These are phyloP conservation scores for Globisporangium parvum DNA, from an alignment of 352 stramenopile species.

Conservation along the genomic window DNA sequence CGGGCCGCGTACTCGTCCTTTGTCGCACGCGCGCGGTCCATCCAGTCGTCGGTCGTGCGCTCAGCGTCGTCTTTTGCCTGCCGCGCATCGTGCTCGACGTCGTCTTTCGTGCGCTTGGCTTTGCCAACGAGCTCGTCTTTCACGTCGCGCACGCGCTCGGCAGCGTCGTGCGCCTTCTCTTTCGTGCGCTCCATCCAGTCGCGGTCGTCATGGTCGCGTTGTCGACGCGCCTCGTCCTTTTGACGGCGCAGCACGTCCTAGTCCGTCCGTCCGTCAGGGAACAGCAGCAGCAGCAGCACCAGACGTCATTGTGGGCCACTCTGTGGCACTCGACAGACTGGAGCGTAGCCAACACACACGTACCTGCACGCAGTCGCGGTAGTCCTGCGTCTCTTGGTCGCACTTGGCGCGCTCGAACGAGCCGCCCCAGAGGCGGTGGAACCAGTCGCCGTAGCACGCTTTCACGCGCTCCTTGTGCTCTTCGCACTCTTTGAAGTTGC, in stretches of 20 bases:
- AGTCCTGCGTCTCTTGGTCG: conserved; percentile 68
- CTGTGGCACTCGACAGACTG: too few species aligned
- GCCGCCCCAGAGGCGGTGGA: conserved; percentile 66
- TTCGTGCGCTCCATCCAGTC: conserved; percentile 57
- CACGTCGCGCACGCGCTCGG: conserved; percentile 25
- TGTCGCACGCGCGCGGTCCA: conserved; percentile 17
- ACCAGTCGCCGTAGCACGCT: conserved; percentile 79
- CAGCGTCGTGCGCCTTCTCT: conserved; percentile 21
- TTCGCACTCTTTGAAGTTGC: conserved; percentile 53
- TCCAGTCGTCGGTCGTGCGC: conserved; percentile 21
- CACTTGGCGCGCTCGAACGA: conserved; percentile 54
- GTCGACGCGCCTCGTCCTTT: conserved; percentile 12
- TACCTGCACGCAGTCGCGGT: conserved; percentile 66
- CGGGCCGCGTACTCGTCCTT: neutral
- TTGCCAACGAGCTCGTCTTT: conserved; percentile 47
- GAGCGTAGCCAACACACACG: neutral
- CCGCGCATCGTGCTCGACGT: conserved; percentile 29
- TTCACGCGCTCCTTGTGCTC: conserved; percentile 78
- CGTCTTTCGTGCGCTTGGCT: conserved; percentile 24
- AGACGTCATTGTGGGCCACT: too few species aligned
- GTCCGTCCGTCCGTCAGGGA: neutral
- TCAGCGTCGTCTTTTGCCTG: conserved; percentile 23
- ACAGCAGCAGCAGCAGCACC: neutral
- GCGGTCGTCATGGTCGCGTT: conserved; percentile 12
- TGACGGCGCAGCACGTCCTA: conserved; percentile 45